A percentile compares a stretch with the other conserved stretches of the same genome.
Evolutionary conservation across 2,329 filamentous ascomycete species (phyloP).

Genomic region (Aplosporella prunicola): DNA sequence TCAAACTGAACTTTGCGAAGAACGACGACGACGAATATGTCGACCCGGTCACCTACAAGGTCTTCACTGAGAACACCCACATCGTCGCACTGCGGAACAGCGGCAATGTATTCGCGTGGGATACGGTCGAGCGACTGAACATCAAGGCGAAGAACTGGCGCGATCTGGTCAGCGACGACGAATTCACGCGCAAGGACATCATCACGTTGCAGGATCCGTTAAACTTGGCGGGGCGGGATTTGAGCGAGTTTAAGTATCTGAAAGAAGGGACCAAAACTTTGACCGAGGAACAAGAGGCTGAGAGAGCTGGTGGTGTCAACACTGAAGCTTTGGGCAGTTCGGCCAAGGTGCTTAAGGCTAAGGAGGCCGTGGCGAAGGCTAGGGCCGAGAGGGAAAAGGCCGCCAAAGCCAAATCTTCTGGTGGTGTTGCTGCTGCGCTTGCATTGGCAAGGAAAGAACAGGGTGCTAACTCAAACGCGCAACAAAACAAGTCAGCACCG

Average conservation of each 20-base stretch:
- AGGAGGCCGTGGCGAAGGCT: conserved; percentile 86
- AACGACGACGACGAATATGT: conserved; percentile 89
- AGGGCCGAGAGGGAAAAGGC: conserved; percentile 56
- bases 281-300: conserved; percentile 60
- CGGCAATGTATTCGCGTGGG: conserved; percentile 93
- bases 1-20: conserved; percentile 83
- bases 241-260: conserved; percentile 81
- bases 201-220: conserved; percentile 95
- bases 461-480: background rate
- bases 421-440: conserved; percentile 15
- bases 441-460: conserved; percentile 19
- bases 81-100: conserved; percentile 79
- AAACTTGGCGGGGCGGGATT: conserved; percentile 70
- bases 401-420: conserved; percentile 18
- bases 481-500: conserved; percentile 38
- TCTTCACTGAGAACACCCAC: conserved; percentile 96
- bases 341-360: conserved; percentile 79
- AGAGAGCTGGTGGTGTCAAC: conserved; percentile 64
- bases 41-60: conserved; percentile 94
- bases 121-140: conserved; percentile 90
- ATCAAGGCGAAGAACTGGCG: conserved; percentile 95
- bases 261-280: conserved; percentile 64
- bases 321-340: conserved; percentile 66
- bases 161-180: conserved; percentile 77
- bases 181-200: conserved; percentile 83